Base-by-base conservation (phyloP, 345 rosid genomes). In the Camelina neglecta region DNA sequence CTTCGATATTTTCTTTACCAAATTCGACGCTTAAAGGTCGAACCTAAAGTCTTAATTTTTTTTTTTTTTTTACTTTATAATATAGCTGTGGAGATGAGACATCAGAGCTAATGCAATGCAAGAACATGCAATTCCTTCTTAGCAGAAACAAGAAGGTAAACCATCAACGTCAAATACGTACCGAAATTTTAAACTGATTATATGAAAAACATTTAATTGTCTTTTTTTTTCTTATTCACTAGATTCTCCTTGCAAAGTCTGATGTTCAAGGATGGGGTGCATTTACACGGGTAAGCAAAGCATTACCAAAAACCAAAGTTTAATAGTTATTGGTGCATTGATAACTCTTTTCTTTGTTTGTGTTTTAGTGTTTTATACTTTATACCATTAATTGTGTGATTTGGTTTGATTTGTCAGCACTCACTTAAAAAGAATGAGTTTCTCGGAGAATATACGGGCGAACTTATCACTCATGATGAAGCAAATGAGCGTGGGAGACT, bases 241-340 rank as follows among this genome's bases (percentile, higher is more conserved):
- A 94, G 97, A 89, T 92, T 75, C 85, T 92, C 71, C 23, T 92
- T 82, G 91, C 84, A 62, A 86, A 79, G 60, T 94, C 98, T 70
- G 89, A 85, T 60, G 84, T 87, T 78, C 90, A 95, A 20, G 98
- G 98, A 64, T 94, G 98, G 98, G 97, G 98, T 75, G 98, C 97
- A 67, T 94, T 92, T 74, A 75, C 92, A 23, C 81, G 83, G 93
- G 98, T 91, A 85, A 36, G 75, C 11, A 44, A 50, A 50, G 8
- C 23, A 49, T 1, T 18, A 49, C 0, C 11, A 49, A 16, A 56
- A 56, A 3, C 16, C 15, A 54, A n/a, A 48, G 3, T 48, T 48
- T 48, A n/a, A 18, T n/a, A 49, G 54, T 49, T 49, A 7, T 3
- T 55, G 36, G 58, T 53, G 33, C 15, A 53, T 23, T 24, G 8